These are phyloP conservation scores for Pyrus betulifolia DNA, from an alignment of 306 rosid genomes.

Conservation along the genomic window DNA sequence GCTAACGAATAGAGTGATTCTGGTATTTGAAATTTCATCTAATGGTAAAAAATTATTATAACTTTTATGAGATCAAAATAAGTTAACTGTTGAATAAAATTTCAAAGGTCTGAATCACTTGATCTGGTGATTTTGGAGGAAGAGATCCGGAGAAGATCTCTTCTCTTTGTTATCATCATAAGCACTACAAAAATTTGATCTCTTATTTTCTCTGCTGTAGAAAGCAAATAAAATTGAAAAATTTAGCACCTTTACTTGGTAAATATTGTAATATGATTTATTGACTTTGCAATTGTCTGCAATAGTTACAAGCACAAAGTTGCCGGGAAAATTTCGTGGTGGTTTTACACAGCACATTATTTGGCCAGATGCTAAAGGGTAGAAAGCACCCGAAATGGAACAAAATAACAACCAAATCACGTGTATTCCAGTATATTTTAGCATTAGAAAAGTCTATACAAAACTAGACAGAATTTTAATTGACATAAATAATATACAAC, in stretches of 20 bases:
- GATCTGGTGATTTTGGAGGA: accelerated
- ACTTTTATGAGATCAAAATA: accelerated
- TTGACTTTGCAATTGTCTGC: background rate
- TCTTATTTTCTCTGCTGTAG: background rate
- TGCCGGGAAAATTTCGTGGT: background rate
- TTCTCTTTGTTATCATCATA: background rate
- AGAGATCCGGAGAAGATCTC: too few species aligned
- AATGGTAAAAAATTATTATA: too few species aligned
- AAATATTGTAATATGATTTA: background rate
- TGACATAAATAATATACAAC: background rate
- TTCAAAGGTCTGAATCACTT: too few species aligned
- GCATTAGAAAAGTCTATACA: background rate
- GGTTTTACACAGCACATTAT: background rate
- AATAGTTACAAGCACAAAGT: background rate
- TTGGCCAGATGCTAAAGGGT: background rate
- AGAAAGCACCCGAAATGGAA: background rate
- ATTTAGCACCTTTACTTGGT: background rate
- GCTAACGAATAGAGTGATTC: accelerated
- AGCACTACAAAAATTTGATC: background rate
- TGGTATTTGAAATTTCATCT: accelerated
- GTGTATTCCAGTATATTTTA: background rate
- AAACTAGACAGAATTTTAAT: background rate
- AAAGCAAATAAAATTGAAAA: background rate
- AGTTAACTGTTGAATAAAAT: accelerated
- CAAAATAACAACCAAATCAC: background rate